Percentiles rank a stretch among this genome's conserved stretches.
These are phyloP conservation scores for Penicillium italicum DNA, from an alignment of 2,329 filamentous ascomycete genomes.

Conservation along the genomic window DNA sequence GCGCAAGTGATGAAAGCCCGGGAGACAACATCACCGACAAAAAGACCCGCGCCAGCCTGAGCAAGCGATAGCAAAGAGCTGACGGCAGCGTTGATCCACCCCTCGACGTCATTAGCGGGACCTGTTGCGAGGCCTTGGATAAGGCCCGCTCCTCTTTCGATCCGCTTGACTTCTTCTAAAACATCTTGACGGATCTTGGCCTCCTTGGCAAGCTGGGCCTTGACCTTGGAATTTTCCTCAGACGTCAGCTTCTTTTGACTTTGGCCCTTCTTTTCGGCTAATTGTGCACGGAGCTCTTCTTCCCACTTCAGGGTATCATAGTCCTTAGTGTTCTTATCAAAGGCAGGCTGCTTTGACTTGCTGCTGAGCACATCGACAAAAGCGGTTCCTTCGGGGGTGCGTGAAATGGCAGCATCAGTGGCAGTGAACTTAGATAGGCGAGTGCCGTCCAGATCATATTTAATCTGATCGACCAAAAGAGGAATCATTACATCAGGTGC, in stretches of 20 bases:
- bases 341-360: conserved; percentile 65
- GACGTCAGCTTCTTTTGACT: conserved; percentile 83
- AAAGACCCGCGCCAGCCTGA: conserved; percentile 68
- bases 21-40: conserved; percentile 76
- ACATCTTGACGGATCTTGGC: conserved; percentile 72
- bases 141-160: conserved; percentile 81
- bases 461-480: conserved; percentile 69
- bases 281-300: conserved; percentile 77
- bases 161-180: conserved; percentile 62
- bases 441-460: conserved; percentile 65
- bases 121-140: conserved; percentile 77
- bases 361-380: conserved; percentile 90
- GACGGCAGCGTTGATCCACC: conserved; percentile 84
- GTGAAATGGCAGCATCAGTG: conserved; percentile 87
- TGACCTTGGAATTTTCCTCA: conserved; percentile 86
- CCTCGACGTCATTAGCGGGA: conserved; percentile 80
- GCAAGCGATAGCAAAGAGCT: conserved; percentile 69
- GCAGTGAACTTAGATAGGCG: conserved; percentile 72
- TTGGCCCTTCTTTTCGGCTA: conserved; percentile 85
- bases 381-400: conserved; percentile 79
- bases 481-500: conserved; percentile 78
- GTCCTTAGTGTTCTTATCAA: conserved; percentile 89
- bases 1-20: conserved; percentile 76
- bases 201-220: conserved; percentile 86
- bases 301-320: conserved; percentile 98